Percentiles rank a stretch among this genome's conserved stretches.
These are phyloP conservation scores for Coemansia sp. DNA, from an alignment of 192 early-diverging fungal species.

Conservation along the genomic window DNA sequence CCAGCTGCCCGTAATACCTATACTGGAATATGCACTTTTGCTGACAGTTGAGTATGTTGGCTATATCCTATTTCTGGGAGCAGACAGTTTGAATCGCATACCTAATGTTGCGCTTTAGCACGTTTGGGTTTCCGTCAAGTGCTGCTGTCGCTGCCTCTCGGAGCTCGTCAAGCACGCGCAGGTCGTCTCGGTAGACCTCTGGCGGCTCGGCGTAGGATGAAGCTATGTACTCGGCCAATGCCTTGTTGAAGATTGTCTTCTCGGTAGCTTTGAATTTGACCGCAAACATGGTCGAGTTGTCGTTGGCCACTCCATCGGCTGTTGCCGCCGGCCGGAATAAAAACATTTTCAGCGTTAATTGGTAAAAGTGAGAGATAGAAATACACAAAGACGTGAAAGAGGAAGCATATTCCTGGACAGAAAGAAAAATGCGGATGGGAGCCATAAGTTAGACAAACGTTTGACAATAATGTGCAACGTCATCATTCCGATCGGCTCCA, in stretches of 20 bases:
- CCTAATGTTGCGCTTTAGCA: conserved; percentile 62
- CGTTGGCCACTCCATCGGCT: conserved; percentile 31
- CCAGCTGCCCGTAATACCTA: conserved; percentile 71
- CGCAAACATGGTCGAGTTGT: conserved; percentile 35
- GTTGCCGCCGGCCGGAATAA: conserved; percentile 27
- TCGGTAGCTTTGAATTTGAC: conserved; percentile 50
- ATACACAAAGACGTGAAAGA: not conserved
- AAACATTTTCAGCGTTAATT: conserved; percentile 25
- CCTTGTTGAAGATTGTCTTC: conserved; percentile 23
- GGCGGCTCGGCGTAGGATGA: conserved; percentile 83
- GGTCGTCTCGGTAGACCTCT: conserved; percentile 82
- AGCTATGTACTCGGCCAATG: conserved; percentile 69
- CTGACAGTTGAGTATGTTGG: too few species aligned
- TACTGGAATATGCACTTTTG: not conserved
- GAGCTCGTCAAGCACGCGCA: conserved; percentile 76
- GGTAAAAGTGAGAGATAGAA: not conserved
- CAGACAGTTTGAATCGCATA: conserved; percentile 51
- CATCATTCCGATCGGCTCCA: not conserved
- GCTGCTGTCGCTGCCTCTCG: conserved; percentile 66
- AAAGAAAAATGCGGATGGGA: conserved; percentile 1
- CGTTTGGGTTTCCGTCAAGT: conserved; percentile 62
- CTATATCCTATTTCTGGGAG: too few species aligned
- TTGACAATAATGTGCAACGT: conserved; percentile 2
- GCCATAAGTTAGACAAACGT: not conserved
- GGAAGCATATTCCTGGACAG: not conserved